A percentile compares a stretch with the other conserved stretches of the same genome.
Conservation (phyloP, 495 filamentous ascomycete genomes). For the Penicillium bialowiezense region DNA sequence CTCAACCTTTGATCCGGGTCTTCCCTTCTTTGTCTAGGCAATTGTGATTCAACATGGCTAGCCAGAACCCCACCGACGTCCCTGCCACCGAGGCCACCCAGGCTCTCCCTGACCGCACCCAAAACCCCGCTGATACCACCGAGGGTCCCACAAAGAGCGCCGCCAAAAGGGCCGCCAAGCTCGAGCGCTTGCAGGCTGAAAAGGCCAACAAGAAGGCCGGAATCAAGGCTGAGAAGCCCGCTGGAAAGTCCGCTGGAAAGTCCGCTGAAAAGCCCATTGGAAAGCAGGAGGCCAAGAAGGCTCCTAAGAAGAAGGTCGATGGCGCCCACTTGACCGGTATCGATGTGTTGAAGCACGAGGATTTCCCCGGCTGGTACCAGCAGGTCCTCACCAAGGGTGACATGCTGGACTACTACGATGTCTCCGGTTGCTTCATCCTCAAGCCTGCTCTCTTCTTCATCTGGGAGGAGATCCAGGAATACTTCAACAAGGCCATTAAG, state of each 20-base stretch:
- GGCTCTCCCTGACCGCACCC: constrained; percentile 40
- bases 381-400: constrained; percentile 93
- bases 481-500: constrained; percentile 86
- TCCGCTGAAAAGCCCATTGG: background rate
- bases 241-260: background rate
- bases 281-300: constrained; percentile 17
- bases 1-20: constrained; percentile 15
- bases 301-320: constrained; percentile 51
- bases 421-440: constrained; percentile 93
- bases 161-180: constrained; percentile 68
- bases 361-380: constrained; percentile 93
- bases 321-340: constrained; percentile 78
- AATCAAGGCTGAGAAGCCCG: constrained; percentile 45
- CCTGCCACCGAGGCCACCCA: constrained; percentile 26
- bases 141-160: constrained; percentile 65
- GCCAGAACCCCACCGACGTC: constrained; percentile 32
- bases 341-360: constrained; percentile 74
- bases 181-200: constrained; percentile 60
- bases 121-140: constrained; percentile 40
- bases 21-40: constrained; percentile 18
- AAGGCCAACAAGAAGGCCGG: constrained; percentile 62
- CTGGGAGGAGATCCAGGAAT: constrained; percentile 88
- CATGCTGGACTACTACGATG: constrained; percentile 91
- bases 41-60: constrained; percentile 35
- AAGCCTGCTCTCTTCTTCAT: constrained; percentile 81